Evolutionary conservation across 179 eudicot species (phyloP), one percentile per base, ranked within the genome.

Genomic region (Patellifolia procumbens): DNA sequence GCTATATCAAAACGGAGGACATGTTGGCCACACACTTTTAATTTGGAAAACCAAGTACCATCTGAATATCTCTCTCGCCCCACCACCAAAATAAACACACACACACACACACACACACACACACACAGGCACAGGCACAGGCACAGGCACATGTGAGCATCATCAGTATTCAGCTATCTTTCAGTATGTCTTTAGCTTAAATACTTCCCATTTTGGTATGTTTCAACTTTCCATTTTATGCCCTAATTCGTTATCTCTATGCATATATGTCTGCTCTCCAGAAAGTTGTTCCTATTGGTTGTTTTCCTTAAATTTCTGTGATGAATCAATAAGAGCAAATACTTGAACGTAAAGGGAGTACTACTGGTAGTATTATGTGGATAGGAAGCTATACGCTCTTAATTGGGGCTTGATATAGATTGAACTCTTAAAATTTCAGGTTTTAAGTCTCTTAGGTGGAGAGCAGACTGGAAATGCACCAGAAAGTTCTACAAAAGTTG

Each of bases 371-470:
- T 68, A 56, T 29, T 68, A 37, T 31, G 13, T 69, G 60, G 22
- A 17, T 60, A 52, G 59, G 29, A 32, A 67, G 64, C 26, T 53
- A n/a, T 56, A 8, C 59, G 22, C 42, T 70, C n/a, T 64, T 35
- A 15, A 26, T 22, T 45, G 64, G 34, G 8, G 43, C 37, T 69
- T 77, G 49, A 39, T 73, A 4, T 73, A 5, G 28, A 53, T 49
- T 45, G 52, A 70, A 70, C 72, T 24, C 68, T 78, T 83, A 56
- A 60, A 72, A 49, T 76, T 74, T 35, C 87, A 93, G 98, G 98
- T 93, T 60, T 81, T 93, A 59, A 84, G 80, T 81, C 92, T 93
- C 85, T 81, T 91, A 59, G 88, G 80, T 70, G 94, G 91, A 77
- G 91, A 83, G 71, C 83, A 80, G 65, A 77, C 74, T 68, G 89